phyloP scores from a whole-genome alignment of 768 basidiomycete species.

The Pleurotus pulmonarius region DNA sequence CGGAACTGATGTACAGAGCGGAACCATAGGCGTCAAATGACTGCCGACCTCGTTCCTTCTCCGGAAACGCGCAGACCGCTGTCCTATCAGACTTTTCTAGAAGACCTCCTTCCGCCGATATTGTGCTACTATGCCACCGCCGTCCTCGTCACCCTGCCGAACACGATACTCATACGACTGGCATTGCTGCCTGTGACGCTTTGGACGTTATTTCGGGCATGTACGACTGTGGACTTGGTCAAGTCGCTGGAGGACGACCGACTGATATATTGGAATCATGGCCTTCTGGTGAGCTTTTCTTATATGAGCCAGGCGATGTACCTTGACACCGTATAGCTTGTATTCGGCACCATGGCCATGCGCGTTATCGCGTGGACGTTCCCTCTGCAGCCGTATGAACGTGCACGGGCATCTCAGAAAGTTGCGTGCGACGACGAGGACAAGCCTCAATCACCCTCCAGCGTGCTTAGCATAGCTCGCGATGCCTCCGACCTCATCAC shows the following conservation, averaged over 20 bases:
- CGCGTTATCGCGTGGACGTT: slow-evolving; percentile 40
- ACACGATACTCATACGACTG: slow-evolving; percentile 37
- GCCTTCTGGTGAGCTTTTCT: slow-evolving; percentile 33
- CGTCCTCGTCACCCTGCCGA: slow-evolving; percentile 45
- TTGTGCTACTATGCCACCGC: slow-evolving; percentile 49
- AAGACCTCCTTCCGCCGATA: slow-evolving; percentile 36
- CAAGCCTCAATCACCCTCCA: slow-evolving; percentile 4
- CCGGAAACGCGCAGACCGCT: slow-evolving; percentile 31
- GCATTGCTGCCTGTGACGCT: slow-evolving; percentile 48
- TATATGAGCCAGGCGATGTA: background rate
- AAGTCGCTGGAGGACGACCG: slow-evolving; percentile 26
- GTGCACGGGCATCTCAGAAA: background rate
- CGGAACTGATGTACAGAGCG: background rate
- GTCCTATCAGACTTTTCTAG: slow-evolving; percentile 25
- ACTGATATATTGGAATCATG: slow-evolving; percentile 40
- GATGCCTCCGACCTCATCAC: slow-evolving; percentile 48
- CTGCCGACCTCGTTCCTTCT: slow-evolving; percentile 23
- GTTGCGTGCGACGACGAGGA: background rate
- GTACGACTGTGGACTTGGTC: slow-evolving; percentile 40
- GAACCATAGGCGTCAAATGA: background rate
- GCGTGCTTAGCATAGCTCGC: slow-evolving; percentile 11
- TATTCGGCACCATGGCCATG: slow-evolving; percentile 30
- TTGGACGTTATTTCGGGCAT: slow-evolving; percentile 37
- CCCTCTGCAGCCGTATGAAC: slow-evolving; percentile 26
- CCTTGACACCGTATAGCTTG: slow-evolving; percentile 26